Base-by-base conservation (phyloP, 345 rosid genomes). In the Aquilaria malaccensis region DNA sequence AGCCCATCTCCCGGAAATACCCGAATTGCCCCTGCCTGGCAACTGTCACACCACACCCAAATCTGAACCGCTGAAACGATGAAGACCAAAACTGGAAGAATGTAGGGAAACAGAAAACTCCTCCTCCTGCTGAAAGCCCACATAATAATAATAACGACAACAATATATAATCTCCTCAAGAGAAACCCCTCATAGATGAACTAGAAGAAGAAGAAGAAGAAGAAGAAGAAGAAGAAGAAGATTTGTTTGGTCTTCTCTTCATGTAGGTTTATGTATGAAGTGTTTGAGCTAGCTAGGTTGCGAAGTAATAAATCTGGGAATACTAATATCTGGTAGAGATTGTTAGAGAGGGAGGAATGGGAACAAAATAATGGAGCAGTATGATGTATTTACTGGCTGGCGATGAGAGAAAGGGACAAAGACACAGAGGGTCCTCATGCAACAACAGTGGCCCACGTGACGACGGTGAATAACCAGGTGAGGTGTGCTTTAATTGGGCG, bases 1-100 rank as follows among this genome's bases (percentile, higher is more conserved):
- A 41, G 29, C 33, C 58, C 70, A 15, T 62, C 59, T 33, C 70
- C 78, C n/a, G 73, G 71, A 55, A 76, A 62, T 52, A 76, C 46
- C 75, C 90, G 62, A 29, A 74, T 69, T 13, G 93, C 96, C 52
- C 68, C 83, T n/a, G 73, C 84, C 32, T 65, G 60, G 62, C 72
- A 70, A 37, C 7, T 9, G 37, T 73, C 68, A 33, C 64, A 32
- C 64, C 71, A 74, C n/a, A 75, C 67, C 77, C 79, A 79, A 77
- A 80, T 67, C 79, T 83, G 87, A 11, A 77, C 22, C 15, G 65
- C 55, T 0, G 64, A 57, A 50, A 75, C 9, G 45, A 59, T 45
- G 13, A 76, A 14, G 50, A 64, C 50, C 65, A 74, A 3, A 37
- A 66, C 71, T 72, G 47, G 66, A 52, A 62, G 66, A 52, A 62